A percentile compares a stretch with the other conserved stretches of the same genome.
Conservation (phyloP, 176 grass and related monocot species). For the Phragmites australis region DNA sequence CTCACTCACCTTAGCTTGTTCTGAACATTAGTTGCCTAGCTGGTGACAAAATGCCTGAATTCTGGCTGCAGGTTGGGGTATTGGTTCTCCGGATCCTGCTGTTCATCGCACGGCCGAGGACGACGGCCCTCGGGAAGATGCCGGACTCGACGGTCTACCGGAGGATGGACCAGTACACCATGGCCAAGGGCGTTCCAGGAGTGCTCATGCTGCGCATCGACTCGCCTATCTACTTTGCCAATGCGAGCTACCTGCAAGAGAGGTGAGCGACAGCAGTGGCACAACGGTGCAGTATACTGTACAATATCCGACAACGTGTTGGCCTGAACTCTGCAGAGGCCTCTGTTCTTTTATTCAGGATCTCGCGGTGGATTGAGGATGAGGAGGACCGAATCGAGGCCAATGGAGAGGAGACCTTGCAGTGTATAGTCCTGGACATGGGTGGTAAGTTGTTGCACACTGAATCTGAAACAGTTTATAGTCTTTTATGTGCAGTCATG, state of each 20-base stretch:
- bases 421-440: conserved; percentile 70
- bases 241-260: conserved; percentile 66
- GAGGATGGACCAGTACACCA: conserved; percentile 59
- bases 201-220: conserved; percentile 55
- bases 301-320: background rate
- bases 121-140: conserved; percentile 62
- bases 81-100: conserved; percentile 57
- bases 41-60: too few relatives aligned
- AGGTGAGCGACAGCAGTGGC: conserved; percentile 37
- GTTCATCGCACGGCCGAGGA: conserved; percentile 58
- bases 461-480: conserved; percentile 5
- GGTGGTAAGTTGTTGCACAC: conserved; percentile 48
- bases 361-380: conserved; percentile 62
- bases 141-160: conserved; percentile 52
- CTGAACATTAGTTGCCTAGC: too few relatives aligned
- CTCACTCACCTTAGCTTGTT: too few relatives aligned
- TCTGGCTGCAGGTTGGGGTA: too few relatives aligned
- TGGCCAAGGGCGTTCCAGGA: conserved; percentile 42
- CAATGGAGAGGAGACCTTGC: conserved; percentile 29
- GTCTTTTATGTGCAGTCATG: background rate
- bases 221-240: conserved; percentile 75
- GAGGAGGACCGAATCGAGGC: conserved; percentile 52
- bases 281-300: background rate
- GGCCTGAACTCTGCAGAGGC: background rate
- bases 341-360: conserved; percentile 27